These are phyloP conservation scores for Yamadazyma dushanensis DNA, from an alignment of 1,139 yeast species.

Conservation along the genomic window DNA sequence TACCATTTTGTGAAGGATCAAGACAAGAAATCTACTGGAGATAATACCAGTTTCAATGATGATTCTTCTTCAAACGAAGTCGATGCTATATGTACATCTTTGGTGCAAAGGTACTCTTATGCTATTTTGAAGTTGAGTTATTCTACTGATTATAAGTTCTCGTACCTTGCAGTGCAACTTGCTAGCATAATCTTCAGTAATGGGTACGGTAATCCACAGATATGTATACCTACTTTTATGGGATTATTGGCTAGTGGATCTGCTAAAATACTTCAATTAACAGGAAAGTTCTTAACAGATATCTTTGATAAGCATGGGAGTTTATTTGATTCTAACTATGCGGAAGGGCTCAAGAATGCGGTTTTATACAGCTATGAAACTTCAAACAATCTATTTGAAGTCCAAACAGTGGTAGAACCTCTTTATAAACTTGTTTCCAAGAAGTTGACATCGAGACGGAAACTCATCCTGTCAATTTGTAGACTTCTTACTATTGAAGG, in stretches of 20 bases:
- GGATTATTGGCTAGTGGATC: constrained; percentile 63
- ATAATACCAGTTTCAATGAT: constrained; percentile 57
- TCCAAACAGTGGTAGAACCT: constrained; percentile 21
- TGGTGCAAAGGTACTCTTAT: constrained; percentile 62
- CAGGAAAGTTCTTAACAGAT: constrained; percentile 52
- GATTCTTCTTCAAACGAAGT: constrained; percentile 43
- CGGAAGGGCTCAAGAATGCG: constrained; percentile 63
- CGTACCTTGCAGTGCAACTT: constrained; percentile 53
- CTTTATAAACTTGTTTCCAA: constrained; percentile 47
- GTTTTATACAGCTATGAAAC: constrained; percentile 40
- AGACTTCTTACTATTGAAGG: constrained; percentile 24
- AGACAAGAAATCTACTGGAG: constrained; percentile 29
- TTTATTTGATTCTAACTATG: constrained; percentile 62
- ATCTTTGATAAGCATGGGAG: constrained; percentile 69
- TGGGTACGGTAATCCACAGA: constrained; percentile 76
- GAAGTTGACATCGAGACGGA: constrained; percentile 46
- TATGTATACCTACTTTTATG: constrained; percentile 65
- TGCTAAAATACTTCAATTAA: constrained; percentile 43
- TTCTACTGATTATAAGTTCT: constrained; percentile 31
- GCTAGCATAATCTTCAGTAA: constrained; percentile 54
- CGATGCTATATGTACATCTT: constrained; percentile 73
- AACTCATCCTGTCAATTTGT: constrained; percentile 35
- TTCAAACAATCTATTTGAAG: constrained; percentile 20
- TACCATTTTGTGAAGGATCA: constrained; percentile 54
- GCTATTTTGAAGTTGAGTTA: constrained; percentile 39